Evolutionary conservation across 163 green algal species (phyloP).

Genomic region (Chloromonas sp.): DNA sequence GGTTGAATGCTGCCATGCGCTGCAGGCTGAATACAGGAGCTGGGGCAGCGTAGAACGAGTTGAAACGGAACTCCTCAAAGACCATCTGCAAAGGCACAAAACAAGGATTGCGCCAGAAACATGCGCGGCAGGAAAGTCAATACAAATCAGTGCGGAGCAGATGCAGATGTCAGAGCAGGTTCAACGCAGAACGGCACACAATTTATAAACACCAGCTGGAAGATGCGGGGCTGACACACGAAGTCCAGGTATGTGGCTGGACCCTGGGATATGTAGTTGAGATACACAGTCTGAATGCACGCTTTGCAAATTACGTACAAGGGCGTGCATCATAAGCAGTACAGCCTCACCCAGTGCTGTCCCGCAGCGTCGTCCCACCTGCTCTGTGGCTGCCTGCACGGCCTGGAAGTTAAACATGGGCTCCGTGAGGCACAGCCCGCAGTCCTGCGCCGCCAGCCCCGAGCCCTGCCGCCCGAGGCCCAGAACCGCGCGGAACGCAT

Average conservation of each 20-base stretch:
- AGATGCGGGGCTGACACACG: too few relatives aligned
- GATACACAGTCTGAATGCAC: too few relatives aligned
- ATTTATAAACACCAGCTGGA: too few relatives aligned
- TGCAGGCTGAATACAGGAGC: conserved; percentile 50
- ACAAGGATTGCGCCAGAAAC: too few relatives aligned
- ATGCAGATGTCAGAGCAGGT: too few relatives aligned
- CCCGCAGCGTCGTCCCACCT: conserved; percentile 35
- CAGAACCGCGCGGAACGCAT: conserved; percentile 46
- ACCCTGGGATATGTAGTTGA: too few relatives aligned
- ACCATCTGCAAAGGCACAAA: conserved; percentile 50
- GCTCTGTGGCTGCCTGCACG: conserved; percentile 52
- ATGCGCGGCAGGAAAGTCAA: too few relatives aligned
- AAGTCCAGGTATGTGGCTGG: too few relatives aligned
- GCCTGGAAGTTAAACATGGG: conserved; percentile 83
- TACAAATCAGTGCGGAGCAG: too few relatives aligned
- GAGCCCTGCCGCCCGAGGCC: conserved; percentile 9
- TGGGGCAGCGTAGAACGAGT: conserved; percentile 45
- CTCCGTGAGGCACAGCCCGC: conserved; percentile 84
- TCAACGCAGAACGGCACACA: too few relatives aligned
- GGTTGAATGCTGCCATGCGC: conserved; percentile 25
- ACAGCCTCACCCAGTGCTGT: background rate
- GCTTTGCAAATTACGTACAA: too few relatives aligned
- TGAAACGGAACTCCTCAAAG: conserved; percentile 89
- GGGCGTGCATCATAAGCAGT: background rate
- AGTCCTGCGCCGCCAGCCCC: conserved; percentile 29